Evolutionary conservation across 2,329 filamentous ascomycete species (phyloP), one percentile per base, ranked within the genome.

Genomic region (Neurospora sp.): DNA sequence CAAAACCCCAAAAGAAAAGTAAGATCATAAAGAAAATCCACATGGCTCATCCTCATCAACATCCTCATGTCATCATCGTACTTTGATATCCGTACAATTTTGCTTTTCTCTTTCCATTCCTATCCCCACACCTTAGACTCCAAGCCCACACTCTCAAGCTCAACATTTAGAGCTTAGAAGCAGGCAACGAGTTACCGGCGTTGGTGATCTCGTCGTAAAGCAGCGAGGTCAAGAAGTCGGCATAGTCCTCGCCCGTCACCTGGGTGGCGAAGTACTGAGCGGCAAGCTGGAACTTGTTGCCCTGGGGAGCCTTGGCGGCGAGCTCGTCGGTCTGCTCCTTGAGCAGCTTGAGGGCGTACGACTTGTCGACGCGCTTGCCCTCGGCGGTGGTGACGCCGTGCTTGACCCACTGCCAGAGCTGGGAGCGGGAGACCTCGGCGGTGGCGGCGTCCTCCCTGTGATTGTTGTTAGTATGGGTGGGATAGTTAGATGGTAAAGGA

Each of bases 181-280:
- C 88, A 70, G 85, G 83, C 66, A 78, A 80, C 7, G 88, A 85
- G 71, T 84, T 81, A 73, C 91, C 91, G 70, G 92, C 86, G 71
- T 89, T 88, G 19, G 92, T 94, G 78, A 96, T 96, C 80, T 96
- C 92, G 76, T 95, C 92, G 82, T 97, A 97, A 68, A 97, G 82
- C 75, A 97, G 82, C 90, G 84, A 83, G 8, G 93, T 97, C 84
- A 99, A 82, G 84, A 98, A 98, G 81, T 99, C 96, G 13, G 94
- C 93, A 80, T 98, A 98, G 75, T 97, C 94, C 85, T 98, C 96
- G 70, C 96, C 96, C 3, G 95, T 98, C 70, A 98, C 91, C 85
- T 99, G 96, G 66, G 88, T 85, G 40, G 92, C 89, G 78, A 98
- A 97, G 83, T 98, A 98, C 82, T 97, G 91, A 1, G 93, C 93